A percentile compares a stretch with the other conserved stretches of the same genome.
Evolutionary conservation across 2,329 filamentous ascomycete genomes (phyloP).

Genomic region (Tolypocladium cylindrosporum): DNA sequence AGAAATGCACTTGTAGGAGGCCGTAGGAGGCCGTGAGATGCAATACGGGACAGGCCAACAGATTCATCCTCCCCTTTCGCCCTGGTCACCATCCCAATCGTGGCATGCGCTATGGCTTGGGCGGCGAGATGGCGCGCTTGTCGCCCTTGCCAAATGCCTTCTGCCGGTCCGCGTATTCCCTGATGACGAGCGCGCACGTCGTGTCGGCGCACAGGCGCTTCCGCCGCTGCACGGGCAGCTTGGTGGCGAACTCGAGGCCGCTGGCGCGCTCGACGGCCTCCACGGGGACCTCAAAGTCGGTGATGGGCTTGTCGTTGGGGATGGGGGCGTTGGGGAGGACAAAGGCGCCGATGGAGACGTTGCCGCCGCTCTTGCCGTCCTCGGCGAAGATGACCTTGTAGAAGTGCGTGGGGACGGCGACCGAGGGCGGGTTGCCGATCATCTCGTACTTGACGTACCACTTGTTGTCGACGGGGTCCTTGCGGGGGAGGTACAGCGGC

Average conservation of each 20-base stretch:
- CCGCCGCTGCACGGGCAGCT: constrained; percentile 63
- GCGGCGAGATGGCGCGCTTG: constrained; percentile 10
- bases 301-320: constrained; percentile 74
- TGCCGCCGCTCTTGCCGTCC: constrained; percentile 58
- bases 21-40: not conserved
- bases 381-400: constrained; percentile 99
- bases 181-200: constrained; percentile 72
- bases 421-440: constrained; percentile 84
- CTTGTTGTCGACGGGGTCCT: constrained; percentile 75
- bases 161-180: constrained; percentile 60
- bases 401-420: constrained; percentile 96
- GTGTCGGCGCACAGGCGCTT: constrained; percentile 79
- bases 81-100: not conserved
- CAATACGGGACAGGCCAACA: not conserved
- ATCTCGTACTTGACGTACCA: constrained; percentile 96
- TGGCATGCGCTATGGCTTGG: constrained; percentile 5
- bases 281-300: constrained; percentile 89
- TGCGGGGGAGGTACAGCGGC: constrained; percentile 82
- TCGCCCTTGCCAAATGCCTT: constrained; percentile 42
- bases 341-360: constrained; percentile 86
- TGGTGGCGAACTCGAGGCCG: constrained; percentile 79
- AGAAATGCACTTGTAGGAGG: not conserved
- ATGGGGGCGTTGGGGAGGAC: constrained; percentile 90
- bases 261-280: constrained; percentile 88
- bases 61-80: not conserved